Conservation (phyloP, 2,329 filamentous ascomycete species). For the Pyrenophora tritici-repentis region DNA sequence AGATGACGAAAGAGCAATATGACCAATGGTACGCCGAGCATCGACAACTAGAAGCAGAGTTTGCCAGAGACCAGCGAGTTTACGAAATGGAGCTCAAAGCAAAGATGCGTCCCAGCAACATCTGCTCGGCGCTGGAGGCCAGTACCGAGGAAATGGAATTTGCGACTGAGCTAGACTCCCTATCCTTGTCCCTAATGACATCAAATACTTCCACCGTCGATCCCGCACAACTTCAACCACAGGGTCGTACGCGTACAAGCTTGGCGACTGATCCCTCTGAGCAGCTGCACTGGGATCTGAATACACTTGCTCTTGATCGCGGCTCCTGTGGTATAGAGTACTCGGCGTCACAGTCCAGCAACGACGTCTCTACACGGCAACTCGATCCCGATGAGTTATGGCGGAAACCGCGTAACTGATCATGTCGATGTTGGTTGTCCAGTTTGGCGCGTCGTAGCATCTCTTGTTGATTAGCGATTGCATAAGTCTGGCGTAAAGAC, state of each 20-base stretch:
- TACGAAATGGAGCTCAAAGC: slow-evolving; percentile 35
- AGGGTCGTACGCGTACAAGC: slow-evolving; percentile 27
- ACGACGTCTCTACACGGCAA: slow-evolving; percentile 12
- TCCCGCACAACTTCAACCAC: slow-evolving; percentile 9
- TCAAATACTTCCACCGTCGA: slow-evolving; percentile 23
- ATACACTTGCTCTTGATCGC: slow-evolving; percentile 37
- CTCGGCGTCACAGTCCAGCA: slow-evolving; percentile 20
- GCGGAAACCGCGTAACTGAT: slow-evolving; percentile 26
- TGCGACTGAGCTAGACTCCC: slow-evolving; percentile 37
- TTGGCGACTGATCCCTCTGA: slow-evolving; percentile 41
- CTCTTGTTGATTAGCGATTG: slow-evolving; percentile 16
- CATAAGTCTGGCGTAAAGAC: slow-evolving; percentile 9
- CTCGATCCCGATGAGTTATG: slow-evolving; percentile 33
- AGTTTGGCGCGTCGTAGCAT: not conserved
- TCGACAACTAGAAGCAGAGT: slow-evolving; percentile 34
- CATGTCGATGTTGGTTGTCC: not conserved
- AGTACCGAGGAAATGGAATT: slow-evolving; percentile 41
- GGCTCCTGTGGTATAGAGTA: slow-evolving; percentile 43
- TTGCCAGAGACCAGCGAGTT: slow-evolving; percentile 28
- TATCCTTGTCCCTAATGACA: slow-evolving; percentile 37
- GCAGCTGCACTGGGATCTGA: slow-evolving; percentile 44
- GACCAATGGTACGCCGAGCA: slow-evolving; percentile 40
- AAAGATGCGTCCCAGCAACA: slow-evolving; percentile 35
- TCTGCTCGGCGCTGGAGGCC: slow-evolving; percentile 36
- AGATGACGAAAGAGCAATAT: slow-evolving; percentile 42